phyloP scores from a whole-genome alignment of 768 basidiomycete genomes.

The Boletus subparvulus region DNA sequence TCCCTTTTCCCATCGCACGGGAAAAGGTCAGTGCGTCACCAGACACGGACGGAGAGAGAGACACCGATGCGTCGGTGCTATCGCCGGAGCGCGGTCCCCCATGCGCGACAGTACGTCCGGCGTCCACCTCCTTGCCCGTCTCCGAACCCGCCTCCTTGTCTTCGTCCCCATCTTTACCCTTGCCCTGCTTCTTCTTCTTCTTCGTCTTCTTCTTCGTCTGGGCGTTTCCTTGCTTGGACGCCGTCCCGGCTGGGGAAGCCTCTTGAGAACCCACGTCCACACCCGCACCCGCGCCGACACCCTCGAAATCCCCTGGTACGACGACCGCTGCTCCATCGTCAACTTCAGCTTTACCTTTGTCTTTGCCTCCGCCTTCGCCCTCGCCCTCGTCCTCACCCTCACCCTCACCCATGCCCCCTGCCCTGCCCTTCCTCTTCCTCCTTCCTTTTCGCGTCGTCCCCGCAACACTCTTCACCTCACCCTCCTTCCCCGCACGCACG shows the following conservation, averaged over 20 bases:
- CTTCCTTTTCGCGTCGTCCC: background rate
- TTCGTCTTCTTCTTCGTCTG: constrained; percentile 46
- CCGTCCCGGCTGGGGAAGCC: background rate
- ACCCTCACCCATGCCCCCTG: background rate
- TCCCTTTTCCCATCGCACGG: background rate
- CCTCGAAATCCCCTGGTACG: constrained; percentile 19
- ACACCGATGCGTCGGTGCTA: constrained; percentile 17
- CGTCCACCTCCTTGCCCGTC: constrained; percentile 10
- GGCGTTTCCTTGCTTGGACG: constrained; percentile 30
- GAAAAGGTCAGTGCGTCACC: background rate
- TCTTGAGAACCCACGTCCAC: background rate
- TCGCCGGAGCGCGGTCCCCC: constrained; percentile 11
- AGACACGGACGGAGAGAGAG: background rate
- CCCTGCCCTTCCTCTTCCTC: background rate
- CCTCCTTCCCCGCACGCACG: background rate
- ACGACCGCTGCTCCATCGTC: background rate
- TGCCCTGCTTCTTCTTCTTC: constrained; percentile 5
- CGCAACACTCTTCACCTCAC: background rate
- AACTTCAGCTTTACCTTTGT: background rate
- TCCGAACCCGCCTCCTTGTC: constrained; percentile 1
- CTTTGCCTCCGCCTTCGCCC: background rate
- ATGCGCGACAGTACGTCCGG: background rate
- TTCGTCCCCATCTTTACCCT: background rate
- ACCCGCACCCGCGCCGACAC: background rate
- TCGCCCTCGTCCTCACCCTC: background rate